phyloP scores from a whole-genome alignment of 495 filamentous ascomycete species.

The Hypoxylon perforatum region DNA sequence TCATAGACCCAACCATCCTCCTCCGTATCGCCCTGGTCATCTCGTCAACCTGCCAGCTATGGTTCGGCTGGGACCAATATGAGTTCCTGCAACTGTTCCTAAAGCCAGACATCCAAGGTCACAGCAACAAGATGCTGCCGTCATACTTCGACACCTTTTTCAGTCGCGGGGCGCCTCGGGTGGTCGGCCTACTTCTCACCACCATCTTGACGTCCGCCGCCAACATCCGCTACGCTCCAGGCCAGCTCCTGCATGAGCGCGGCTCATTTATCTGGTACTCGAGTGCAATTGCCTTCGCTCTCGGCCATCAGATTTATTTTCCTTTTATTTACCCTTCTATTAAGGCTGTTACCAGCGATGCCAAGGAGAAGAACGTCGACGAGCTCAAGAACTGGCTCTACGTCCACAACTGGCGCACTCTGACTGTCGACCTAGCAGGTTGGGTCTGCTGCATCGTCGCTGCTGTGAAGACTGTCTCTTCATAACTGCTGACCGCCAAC shows the following conservation, averaged over 20 bases:
- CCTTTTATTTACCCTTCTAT: conserved; percentile 13
- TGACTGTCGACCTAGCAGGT: conserved; percentile 15
- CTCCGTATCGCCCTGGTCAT: conserved; percentile 8
- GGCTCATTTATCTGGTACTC: conserved; percentile 13
- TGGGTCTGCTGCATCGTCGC: conserved; percentile 29
- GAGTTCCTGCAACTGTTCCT: conserved; percentile 9
- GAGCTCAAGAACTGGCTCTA: conserved; percentile 16
- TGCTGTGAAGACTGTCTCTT: conserved; percentile 3
- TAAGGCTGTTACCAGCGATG: conserved; percentile 1
- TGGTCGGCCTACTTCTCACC: conserved; percentile 5
- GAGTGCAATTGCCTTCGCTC: not conserved
- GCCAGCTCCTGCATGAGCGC: not conserved
- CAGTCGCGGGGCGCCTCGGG: conserved; percentile 4
- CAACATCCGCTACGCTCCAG: conserved; percentile 1
- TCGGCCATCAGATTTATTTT: conserved; percentile 13
- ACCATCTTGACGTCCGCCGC: not conserved
- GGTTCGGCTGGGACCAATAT: conserved; percentile 21
- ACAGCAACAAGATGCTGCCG: conserved; percentile 20
- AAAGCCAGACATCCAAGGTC: conserved; percentile 5
- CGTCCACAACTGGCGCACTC: conserved; percentile 1
- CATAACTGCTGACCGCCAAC: too few species aligned
- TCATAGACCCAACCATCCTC: too few species aligned
- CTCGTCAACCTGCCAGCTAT: conserved; percentile 10
- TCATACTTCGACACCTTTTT: conserved; percentile 22
- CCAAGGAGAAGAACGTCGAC: conserved; percentile 11